Base-by-base conservation (phyloP, 257 asterid species). In the Ilex aquifolium region DNA sequence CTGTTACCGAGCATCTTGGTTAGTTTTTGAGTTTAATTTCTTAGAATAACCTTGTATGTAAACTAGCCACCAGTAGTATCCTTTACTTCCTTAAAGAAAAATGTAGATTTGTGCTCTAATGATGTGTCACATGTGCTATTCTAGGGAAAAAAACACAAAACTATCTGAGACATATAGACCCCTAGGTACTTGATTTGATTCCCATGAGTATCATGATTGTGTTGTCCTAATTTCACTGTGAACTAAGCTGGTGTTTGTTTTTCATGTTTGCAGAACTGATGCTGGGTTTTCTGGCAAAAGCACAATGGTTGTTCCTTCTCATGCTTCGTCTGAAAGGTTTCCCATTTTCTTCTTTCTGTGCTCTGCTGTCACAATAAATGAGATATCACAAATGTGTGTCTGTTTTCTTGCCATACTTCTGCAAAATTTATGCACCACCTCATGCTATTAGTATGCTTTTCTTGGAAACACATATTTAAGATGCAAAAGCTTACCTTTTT, bases 301-400 rank as follows among this genome's bases (percentile, higher is more conserved):
- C 71, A 64, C 75, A 21, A 64, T 94, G 54, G 64, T 84, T 69
- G 65, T 83, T 66, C 73, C 91, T 14, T 42, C 85, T 68, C 80
- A 67, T 31, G 74, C 66, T 69, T 76, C 90, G 58, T 80, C 97
- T 30, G 95, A 84, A 69, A 87, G 99, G 99, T 93, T 31, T 73
- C 68, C 14, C 48, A 3, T 30, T 42, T 59, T 66, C 46, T 49
- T 31, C 40, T 66, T 65, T 69, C 6, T 66, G 49, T 69, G 32
- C 61, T 72, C 52, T 60, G 27, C 62, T 5, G 49, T 72, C 64
- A 71, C 54, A 42, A 32, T 49, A 15, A 49, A 49, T 49, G n/a
- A 15, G 17, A 49, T 49, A 12, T 49, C 10, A 49, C 8, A 12
- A 15, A 11, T 49, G 6, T 49, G 54, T 3, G 4, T 7, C 17